Percentiles rank a stretch among this genome's conserved stretches.
Evolutionary conservation across 2,329 filamentous ascomycete genomes (phyloP).

Genomic region (Fusarium floridanum): DNA sequence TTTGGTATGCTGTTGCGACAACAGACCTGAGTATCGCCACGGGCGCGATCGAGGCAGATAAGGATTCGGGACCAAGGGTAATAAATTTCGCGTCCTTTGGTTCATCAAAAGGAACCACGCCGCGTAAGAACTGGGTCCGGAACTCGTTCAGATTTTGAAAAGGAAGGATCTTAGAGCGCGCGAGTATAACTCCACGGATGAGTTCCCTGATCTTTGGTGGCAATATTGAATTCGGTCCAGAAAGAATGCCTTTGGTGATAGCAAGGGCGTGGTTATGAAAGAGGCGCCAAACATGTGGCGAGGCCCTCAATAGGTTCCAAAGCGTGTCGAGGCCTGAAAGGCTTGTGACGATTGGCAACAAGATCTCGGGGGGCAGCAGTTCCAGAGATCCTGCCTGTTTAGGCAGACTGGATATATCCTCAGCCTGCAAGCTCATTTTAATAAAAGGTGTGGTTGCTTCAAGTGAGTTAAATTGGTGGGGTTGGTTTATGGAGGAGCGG

Average conservation of each 20-base stretch:
- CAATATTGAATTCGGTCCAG: constrained; percentile 18
- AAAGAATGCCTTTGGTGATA: constrained; percentile 20
- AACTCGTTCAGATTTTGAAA: constrained; percentile 17
- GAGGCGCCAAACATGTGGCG: constrained; percentile 20
- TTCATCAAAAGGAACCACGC: not conserved
- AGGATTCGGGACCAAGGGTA: not conserved
- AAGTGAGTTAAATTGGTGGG: too few species aligned
- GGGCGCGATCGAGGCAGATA: not conserved
- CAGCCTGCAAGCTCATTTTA: not conserved
- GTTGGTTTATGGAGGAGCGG: too few species aligned
- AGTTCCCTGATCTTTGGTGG: constrained; percentile 3
- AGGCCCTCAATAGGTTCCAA: constrained; percentile 29
- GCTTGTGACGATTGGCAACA: constrained; percentile 20
- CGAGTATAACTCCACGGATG: constrained; percentile 20
- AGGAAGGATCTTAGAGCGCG: constrained; percentile 16
- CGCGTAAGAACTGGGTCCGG: not conserved
- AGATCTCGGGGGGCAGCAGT: constrained; percentile 21
- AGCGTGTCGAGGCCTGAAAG: constrained; percentile 28
- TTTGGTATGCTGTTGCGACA: constrained; percentile 34
- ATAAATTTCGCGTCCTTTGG: not conserved
- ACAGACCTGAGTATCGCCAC: constrained; percentile 24
- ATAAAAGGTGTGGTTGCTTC: not conserved
- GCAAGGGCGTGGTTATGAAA: constrained; percentile 14
- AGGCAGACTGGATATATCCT: not conserved
- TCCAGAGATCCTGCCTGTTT: constrained; percentile 15